phyloP scores from a whole-genome alignment of 2,329 filamentous ascomycete species.

The Fusarium denticulatum region DNA sequence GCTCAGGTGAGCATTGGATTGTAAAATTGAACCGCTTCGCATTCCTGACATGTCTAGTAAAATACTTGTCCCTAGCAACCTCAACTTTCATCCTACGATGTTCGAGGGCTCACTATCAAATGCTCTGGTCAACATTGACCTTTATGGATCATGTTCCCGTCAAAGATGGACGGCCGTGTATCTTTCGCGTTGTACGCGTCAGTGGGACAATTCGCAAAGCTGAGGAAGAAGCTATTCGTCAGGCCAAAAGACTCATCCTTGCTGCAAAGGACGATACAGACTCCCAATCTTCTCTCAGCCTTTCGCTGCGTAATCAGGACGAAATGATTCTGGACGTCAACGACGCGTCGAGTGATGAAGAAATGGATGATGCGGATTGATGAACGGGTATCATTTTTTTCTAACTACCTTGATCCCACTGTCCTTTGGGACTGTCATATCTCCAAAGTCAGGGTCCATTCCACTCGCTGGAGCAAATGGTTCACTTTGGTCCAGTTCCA shows the following conservation, averaged over 20 bases:
- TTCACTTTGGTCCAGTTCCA: conserved; percentile 48
- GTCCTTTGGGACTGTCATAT: conserved; percentile 63
- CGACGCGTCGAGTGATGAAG: conserved; percentile 57
- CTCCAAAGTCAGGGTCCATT: conserved; percentile 60
- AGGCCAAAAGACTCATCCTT: conserved; percentile 77
- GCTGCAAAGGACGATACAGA: conserved; percentile 63
- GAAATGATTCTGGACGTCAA: conserved; percentile 55
- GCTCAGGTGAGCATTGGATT: conserved; percentile 66
- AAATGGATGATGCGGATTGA: conserved; percentile 55
- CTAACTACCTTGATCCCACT: conserved; percentile 78
- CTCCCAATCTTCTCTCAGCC: conserved; percentile 31
- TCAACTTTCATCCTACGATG: conserved; percentile 92
- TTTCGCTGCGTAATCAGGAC: conserved; percentile 42
- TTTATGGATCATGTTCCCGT: conserved; percentile 77
- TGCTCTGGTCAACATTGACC: conserved; percentile 90
- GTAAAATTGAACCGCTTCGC: neutral
- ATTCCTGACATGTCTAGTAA: conserved; percentile 66
- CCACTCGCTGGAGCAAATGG: conserved; percentile 36
- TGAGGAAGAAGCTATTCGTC: conserved; percentile 86
- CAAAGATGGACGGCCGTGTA: conserved; percentile 70
- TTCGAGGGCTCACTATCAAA: conserved; percentile 81
- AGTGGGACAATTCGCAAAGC: conserved; percentile 93
- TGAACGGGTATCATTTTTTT: conserved; percentile 65
- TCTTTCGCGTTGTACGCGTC: conserved; percentile 85
- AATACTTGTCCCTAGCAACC: conserved; percentile 92